phyloP scores from a whole-genome alignment of 2,329 filamentous ascomycete genomes.

The Colletotrichum sp. region DNA sequence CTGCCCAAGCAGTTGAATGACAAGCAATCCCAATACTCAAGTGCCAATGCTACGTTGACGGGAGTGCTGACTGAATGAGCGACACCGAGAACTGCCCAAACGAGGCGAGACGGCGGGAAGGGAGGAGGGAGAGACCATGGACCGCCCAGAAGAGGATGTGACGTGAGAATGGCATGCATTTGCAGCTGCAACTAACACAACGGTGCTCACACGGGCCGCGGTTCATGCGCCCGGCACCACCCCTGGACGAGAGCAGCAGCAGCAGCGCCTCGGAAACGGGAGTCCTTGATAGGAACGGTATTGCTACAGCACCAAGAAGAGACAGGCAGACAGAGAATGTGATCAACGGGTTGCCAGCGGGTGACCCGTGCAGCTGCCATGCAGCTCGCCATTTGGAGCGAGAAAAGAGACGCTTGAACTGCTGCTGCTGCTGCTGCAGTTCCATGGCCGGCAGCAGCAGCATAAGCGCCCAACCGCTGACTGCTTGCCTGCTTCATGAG shows the following conservation, averaged over 20 bases:
- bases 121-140: not conserved
- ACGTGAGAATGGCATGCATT: slow-evolving; percentile 23
- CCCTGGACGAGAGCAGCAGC: not conserved
- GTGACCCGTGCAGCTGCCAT: slow-evolving; percentile 11
- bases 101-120: not conserved
- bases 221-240: slow-evolving; percentile 7
- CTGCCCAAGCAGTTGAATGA: not conserved
- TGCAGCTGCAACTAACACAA: slow-evolving; percentile 17
- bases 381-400: slow-evolving; percentile 8
- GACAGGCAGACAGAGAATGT: not conserved
- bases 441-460: not conserved
- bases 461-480: not conserved
- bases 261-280: not conserved
- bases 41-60: slow-evolving; percentile 9
- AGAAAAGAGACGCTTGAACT: not conserved
- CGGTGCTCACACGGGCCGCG: slow-evolving; percentile 14
- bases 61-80: not conserved
- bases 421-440: not conserved
- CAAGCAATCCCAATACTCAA: no score
- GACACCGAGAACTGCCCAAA: not conserved
- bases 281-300: not conserved
- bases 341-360: slow-evolving; percentile 5
- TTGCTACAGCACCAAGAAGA: not conserved
- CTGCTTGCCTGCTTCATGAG: not conserved
- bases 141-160: not conserved